Evolutionary conservation across 208 protist genomes (phyloP).

Genomic region (Acanthamoeba lenticulata): DNA sequence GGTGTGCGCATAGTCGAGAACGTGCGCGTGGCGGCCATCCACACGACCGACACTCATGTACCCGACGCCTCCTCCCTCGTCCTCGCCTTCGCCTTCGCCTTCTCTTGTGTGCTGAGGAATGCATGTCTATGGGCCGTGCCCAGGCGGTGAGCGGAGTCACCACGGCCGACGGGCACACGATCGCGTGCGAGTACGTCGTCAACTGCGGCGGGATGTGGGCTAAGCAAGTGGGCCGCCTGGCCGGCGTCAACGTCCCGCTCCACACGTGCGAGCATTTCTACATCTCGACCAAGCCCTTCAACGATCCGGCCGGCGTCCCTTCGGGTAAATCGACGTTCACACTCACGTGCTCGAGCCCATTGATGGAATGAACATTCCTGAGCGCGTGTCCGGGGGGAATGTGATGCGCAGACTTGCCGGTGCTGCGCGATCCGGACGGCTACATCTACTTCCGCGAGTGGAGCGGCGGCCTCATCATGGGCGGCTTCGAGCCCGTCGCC

Average conservation of each 20-base stretch:
- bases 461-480: background rate
- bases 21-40: background rate
- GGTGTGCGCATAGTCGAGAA: background rate
- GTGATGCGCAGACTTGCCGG: background rate
- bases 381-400: no score
- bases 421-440: background rate
- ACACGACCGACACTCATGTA: background rate
- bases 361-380: no score
- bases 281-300: background rate
- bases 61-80: no score
- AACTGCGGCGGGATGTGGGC: conserved; percentile 21
- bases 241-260: background rate
- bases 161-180: background rate
- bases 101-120: no score
- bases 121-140: no score
- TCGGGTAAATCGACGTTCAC: no score
- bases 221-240: background rate
- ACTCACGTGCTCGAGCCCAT: no score
- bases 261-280: background rate
- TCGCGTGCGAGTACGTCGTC: background rate
- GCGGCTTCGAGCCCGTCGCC: background rate
- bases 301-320: background rate
- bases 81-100: no score
- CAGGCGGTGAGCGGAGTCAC: background rate
- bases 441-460: conserved; percentile 16